Evolutionary conservation across 2,329 filamentous ascomycete genomes (phyloP), one percentile per base, ranked within the genome.

Genomic region (Cladophialophora psammophila): DNA sequence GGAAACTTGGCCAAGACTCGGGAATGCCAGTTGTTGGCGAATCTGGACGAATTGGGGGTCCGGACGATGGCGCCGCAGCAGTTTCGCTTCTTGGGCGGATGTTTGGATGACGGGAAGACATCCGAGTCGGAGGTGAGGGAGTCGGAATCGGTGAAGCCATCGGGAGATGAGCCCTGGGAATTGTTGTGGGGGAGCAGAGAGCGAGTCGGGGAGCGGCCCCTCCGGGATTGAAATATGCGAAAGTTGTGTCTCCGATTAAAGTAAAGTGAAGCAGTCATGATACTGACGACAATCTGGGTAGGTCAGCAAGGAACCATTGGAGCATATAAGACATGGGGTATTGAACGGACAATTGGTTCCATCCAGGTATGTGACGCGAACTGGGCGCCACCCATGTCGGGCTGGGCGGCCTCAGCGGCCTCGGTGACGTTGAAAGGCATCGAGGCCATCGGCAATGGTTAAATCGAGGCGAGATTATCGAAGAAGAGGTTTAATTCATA

Each of bases 1-100:
- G 89, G 89, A 71, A 88, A 90, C 74, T 88, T 88, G 75, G 89
- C 86, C 66, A 91, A 80, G 63, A 90, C 82, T 32, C 87, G 82
- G 68, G 86, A 89, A 75, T 90, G 88, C 57, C 85, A 75, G 74
- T 89, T 78, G 67, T 84, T 81, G 45, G 83, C 81, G 76, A 89
- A 91, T n/a, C 86, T 83, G 2, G 85, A 85, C 2, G 87, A 85
- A 72, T 88, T 88, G 10, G 87, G 87, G 5, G 83, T 88, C 9
- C 78, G 74, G 65, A 86, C 74, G 18, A 81, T 75, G 52, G 82
- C 75, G n/a, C 87, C 84, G 71, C 82, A 86, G 71, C 83, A 84
- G 31, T 74, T 74, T 64, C 86, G 81, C 66, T 81, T 79, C 75
- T 87, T 87, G 26, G 83, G 79, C 10, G 80, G 80, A 59, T 79